Conservation (phyloP, 495 filamentous ascomycete genomes). For the Aspergillus avenaceus region DNA sequence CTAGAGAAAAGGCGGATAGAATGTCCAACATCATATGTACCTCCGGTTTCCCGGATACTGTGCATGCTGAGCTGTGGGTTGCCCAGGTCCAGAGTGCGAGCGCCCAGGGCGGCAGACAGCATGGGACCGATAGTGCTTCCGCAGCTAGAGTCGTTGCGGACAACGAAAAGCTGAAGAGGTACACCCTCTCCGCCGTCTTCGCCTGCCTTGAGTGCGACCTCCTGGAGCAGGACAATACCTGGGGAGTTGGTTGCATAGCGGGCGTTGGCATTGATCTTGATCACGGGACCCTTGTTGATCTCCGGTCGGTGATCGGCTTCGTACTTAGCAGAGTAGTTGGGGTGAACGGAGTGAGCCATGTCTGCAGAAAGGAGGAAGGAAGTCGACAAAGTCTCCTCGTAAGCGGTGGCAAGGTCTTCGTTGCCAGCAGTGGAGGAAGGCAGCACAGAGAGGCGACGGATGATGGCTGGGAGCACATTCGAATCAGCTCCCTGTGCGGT, state of each 20-base stretch:
- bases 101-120: conserved; percentile 79
- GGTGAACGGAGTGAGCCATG: conserved; percentile 94
- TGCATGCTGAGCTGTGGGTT: conserved; percentile 98
- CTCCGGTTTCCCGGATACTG: conserved; percentile 88
- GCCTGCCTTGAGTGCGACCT: conserved; percentile 65
- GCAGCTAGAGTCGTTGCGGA: conserved; percentile 90
- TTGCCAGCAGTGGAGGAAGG: conserved; percentile 47
- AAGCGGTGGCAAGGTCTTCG: conserved; percentile 65
- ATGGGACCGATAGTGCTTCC: conserved; percentile 97
- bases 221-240: conserved; percentile 87
- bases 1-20: conserved; percentile 80
- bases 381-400: conserved; percentile 87
- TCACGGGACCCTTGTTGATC: conserved; percentile 93
- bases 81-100: conserved; percentile 85
- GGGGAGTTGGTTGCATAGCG: conserved; percentile 95
- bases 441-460: conserved; percentile 81
- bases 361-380: conserved; percentile 95
- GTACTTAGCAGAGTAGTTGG: conserved; percentile 90
- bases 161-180: conserved; percentile 92
- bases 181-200: conserved; percentile 52
- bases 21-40: conserved; percentile 82
- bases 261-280: conserved; percentile 98
- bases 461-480: conserved; percentile 82
- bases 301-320: conserved; percentile 85
- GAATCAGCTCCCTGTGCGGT: conserved; percentile 93